phyloP scores from a whole-genome alignment of 495 filamentous ascomycete species.

The Trichoderma gamsii region DNA sequence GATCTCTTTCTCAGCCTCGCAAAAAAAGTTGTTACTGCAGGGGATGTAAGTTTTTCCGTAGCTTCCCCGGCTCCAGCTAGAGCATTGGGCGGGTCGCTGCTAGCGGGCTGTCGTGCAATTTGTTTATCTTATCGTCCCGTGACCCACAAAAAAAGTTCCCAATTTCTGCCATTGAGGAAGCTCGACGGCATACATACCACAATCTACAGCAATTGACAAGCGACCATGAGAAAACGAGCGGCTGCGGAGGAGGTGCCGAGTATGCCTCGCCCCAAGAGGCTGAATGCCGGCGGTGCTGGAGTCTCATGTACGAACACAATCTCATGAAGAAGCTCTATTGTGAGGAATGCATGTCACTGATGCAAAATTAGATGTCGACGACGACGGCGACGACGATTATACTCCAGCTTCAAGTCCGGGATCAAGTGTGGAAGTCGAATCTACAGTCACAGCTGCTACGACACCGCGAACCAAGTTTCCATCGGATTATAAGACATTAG shows the following conservation, averaged over 20 bases:
- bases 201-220: neutral
- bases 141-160: slow-evolving; percentile 4
- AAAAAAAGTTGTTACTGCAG: neutral
- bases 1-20: neutral
- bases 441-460: slow-evolving; percentile 36
- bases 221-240: slow-evolving; percentile 28
- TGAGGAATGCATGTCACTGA: too few species aligned
- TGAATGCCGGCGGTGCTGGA: neutral
- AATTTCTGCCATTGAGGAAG: slow-evolving; percentile 1
- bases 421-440: neutral
- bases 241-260: slow-evolving; percentile 19
- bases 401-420: neutral
- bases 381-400: slow-evolving; percentile 8
- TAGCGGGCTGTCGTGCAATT: neutral
- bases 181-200: slow-evolving; percentile 11
- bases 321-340: neutral
- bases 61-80: neutral
- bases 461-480: slow-evolving; percentile 54
- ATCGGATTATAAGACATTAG: slow-evolving; percentile 66
- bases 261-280: slow-evolving; percentile 16
- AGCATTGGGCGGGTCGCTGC: neutral
- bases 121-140: slow-evolving; percentile 7
- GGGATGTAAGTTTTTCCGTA: neutral
- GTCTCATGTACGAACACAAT: neutral
- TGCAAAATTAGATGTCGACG: too few species aligned